Conservation (phyloP, 2,329 filamentous ascomycete genomes). For the Phyllosticta paracitricarpa region DNA sequence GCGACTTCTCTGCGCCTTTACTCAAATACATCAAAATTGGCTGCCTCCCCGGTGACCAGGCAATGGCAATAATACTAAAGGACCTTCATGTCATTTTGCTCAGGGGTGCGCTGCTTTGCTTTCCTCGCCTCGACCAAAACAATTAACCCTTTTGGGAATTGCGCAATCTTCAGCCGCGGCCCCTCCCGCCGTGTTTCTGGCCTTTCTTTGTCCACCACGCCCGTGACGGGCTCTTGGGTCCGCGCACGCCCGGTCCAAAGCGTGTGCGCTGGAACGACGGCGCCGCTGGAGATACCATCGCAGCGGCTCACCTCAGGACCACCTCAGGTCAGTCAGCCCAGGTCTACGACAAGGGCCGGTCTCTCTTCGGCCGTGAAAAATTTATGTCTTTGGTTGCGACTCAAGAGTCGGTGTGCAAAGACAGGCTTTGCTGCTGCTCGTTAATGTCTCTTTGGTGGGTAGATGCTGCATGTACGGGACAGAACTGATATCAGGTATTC, state of each 20-base stretch:
- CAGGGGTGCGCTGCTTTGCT: not conserved
- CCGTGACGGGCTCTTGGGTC: not conserved
- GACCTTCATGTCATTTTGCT: not conserved
- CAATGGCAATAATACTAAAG: not conserved
- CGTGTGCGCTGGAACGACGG: not conserved
- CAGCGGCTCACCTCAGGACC: not conserved
- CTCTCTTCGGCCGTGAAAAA: not conserved
- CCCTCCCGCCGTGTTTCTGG: not conserved
- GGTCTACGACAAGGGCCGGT: not conserved
- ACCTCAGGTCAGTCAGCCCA: not conserved
- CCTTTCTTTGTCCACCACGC: not conserved
- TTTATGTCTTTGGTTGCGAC: not conserved
- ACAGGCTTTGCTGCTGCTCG: not conserved
- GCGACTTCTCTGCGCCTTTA: not conserved
- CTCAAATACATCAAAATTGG: not conserved
- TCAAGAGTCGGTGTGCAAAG: not conserved
- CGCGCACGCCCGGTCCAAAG: not conserved
- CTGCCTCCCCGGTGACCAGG: not conserved
- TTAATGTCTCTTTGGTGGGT: no score
- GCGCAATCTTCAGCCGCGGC: not conserved
- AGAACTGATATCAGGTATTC: not conserved
- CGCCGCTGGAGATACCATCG: not conserved
- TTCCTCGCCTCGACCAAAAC: not conserved
- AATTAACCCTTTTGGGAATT: not conserved
- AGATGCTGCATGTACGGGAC: not conserved